phyloP scores from a whole-genome alignment of 1,139 yeast genomes.

The Yamadazyma mexicana region DNA sequence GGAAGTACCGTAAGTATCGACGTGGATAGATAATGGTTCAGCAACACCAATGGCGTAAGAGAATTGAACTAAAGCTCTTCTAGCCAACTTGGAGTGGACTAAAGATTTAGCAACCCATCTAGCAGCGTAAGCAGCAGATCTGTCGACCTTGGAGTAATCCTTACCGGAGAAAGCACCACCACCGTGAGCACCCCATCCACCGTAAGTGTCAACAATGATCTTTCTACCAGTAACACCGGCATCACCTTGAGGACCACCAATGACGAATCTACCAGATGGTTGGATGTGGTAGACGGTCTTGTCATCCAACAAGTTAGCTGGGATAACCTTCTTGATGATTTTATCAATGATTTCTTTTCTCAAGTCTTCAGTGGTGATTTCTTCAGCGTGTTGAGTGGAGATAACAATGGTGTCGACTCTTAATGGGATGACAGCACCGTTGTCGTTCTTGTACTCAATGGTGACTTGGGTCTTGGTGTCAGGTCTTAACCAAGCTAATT shows the following conservation, averaged over 20 bases:
- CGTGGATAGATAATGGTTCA: constrained; percentile 96
- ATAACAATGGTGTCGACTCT: constrained; percentile 98
- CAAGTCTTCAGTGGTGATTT: constrained; percentile 88
- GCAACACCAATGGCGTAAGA: constrained; percentile 99
- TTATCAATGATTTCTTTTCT: constrained; percentile 76
- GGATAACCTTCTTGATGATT: constrained; percentile 88
- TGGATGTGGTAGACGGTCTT: constrained; percentile 97
- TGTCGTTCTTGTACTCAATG: constrained; percentile 88
- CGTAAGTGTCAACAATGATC: constrained; percentile 98
- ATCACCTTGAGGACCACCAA: constrained; percentile 99
- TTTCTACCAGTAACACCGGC: constrained; percentile 99
- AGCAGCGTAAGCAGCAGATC: constrained; percentile 99
- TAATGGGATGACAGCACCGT: constrained; percentile 92
- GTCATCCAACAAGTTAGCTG: constrained; percentile 86
- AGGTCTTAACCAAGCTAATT: constrained; percentile 96
- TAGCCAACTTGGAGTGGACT: constrained; percentile 90
- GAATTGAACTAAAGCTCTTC: constrained; percentile 97
- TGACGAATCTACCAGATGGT: constrained; percentile 99
- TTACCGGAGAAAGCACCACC: constrained; percentile 99
- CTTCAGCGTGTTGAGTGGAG: constrained; percentile 97
- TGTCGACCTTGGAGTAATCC: constrained; percentile 99
- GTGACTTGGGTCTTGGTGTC: constrained; percentile 99
- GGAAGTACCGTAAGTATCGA: constrained; percentile 97
- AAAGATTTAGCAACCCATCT: constrained; percentile 99
- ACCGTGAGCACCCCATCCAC: constrained; percentile 99